Base-by-base conservation (phyloP, 805 yeast genomes). In the Candida morakotiae region DNA sequence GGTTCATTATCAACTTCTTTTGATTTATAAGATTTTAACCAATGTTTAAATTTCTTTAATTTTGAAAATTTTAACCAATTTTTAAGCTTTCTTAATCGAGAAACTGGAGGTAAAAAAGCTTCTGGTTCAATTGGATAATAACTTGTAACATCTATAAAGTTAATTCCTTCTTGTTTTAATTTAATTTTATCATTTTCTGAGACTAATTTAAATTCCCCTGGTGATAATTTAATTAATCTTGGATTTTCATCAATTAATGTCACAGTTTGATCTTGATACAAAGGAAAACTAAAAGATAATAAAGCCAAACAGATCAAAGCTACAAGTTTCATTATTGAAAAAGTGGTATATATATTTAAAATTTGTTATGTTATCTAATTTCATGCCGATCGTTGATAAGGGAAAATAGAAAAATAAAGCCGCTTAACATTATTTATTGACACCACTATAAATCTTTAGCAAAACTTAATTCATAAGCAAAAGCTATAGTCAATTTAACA, bases 401-500 rank as follows among this genome's bases (percentile, higher is more conserved):
- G 11, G 3, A 30, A 21, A 19, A 30, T 9, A 30, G 18, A 30
- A 30, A 10, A 8, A 30, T 6, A 24, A 24, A 24, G 26, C 26
- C 26, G 26, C 26, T 24, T 24, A 24, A n/a, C 26, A 24, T 7
- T 24, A 24, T 9, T 8, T 14, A 26, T 26, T 26, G n/a, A n/a
- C n/a, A n/a, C n/a, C 17, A 31, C 4, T 37, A 39, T 28, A 43
- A 37, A 3, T 35, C 31, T 3, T 60, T 40, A 28, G 71, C 67
- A 37, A 49, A 44, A 7, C 75, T 78, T 45, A 91, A 71, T 64
- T 91, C 98, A 34, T 78, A 61, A 5, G 82, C 77, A 46, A 73
- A 83, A 1, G 87, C 91, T 8, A 87, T 48, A 1, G 87, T 82
- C 48, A 93, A 65, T 58, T 82, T 86, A 40, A 81, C 78, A 57